These are phyloP conservation scores for Pseudogymnoascus verrucosus DNA, from an alignment of 2,329 filamentous ascomycete species.

Conservation along the genomic window DNA sequence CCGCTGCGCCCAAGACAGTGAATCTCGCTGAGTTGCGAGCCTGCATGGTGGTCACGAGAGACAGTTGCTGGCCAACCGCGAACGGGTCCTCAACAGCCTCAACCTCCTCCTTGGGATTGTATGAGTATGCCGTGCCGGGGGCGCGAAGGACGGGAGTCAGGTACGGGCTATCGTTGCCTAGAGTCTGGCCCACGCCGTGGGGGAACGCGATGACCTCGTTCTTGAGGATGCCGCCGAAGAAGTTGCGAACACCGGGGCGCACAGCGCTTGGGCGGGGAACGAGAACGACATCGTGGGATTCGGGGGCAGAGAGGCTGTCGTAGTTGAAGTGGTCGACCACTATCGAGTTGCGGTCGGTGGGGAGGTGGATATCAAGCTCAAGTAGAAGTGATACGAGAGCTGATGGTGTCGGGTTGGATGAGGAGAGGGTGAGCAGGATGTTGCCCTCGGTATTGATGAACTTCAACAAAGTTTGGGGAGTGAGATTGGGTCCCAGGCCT, in stretches of 20 bases:
- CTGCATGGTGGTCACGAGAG: conserved; percentile 78
- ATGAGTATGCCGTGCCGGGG: conserved; percentile 79
- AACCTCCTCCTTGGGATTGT: conserved; percentile 82
- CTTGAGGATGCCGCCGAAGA: conserved; percentile 57
- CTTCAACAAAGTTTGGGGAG: conserved; percentile 76
- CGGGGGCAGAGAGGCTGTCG: conserved; percentile 65
- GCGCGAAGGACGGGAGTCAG: conserved; percentile 77
- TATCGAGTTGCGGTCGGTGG: conserved; percentile 72
- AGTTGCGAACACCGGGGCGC: conserved; percentile 64
- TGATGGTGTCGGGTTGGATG: conserved; percentile 59
- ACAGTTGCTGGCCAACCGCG: conserved; percentile 74
- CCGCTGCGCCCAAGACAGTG: conserved; percentile 74
- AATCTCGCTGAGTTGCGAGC: conserved; percentile 89
- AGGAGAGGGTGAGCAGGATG: conserved; percentile 76
- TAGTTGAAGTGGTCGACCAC: conserved; percentile 97
- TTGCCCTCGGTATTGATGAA: conserved; percentile 92
- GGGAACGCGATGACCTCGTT: conserved; percentile 68
- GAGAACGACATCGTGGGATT: conserved; percentile 83
- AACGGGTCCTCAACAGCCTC: conserved; percentile 72
- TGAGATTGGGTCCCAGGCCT: conserved; percentile 84
- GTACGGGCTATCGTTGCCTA: conserved; percentile 68
- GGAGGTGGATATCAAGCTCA: conserved; percentile 84
- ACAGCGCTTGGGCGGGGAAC: conserved; percentile 59
- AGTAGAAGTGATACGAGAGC: conserved; percentile 71
- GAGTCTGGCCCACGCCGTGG: conserved; percentile 67